Evolutionary conservation across 768 basidiomycete genomes (phyloP), one percentile per base, ranked within the genome.

Genomic region (Plicaturopsis crispa): DNA sequence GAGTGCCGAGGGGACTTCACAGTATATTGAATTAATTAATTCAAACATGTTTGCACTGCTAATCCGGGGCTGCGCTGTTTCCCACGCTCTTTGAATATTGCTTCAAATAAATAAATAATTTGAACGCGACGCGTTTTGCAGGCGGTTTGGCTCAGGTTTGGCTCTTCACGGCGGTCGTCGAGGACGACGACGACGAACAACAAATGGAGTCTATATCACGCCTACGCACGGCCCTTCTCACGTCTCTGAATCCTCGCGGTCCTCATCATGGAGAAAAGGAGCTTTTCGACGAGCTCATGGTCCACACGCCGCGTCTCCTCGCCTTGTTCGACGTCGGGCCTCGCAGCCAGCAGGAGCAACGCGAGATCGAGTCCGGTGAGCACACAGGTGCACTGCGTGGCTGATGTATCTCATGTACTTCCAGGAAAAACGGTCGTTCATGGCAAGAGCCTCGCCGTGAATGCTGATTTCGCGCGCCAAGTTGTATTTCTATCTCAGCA

Each of bases 401-500:
- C 23, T 36, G 14, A 17, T 14, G 19, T 24, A 36, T 33, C 23
- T 38, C 21, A 0, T n/a, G 6, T 23, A 20, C n/a, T 21, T 38
- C 1, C 52, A 91, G 88, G 86, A 44, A 84, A 75, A 60, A 73
- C 73, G 14, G 55, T 65, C 0, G 62, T 87, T 16, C 66, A 81
- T 41, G 78, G 83, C 21, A 75, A 72, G 49, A 65, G 76, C n/a
- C 67, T 82, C 24, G 76, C 78, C 0, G 72, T 92, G 46, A 89
- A 87, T 55, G 57, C 75, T 11, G 84, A 91, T 52, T 90, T 91
- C 57, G 78, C 78, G 11, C 76, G 73, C 35, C 87, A 87, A 55
- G 75, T 71, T 39, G 56, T 85, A 39, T 85, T 88, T 58, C 73
- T 93, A 39, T 77, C 91, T 0, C 78, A 84, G 52, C 77, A 87